phyloP scores from a whole-genome alignment of 768 basidiomycete genomes.

The Coprinopsis marcescibilis region DNA sequence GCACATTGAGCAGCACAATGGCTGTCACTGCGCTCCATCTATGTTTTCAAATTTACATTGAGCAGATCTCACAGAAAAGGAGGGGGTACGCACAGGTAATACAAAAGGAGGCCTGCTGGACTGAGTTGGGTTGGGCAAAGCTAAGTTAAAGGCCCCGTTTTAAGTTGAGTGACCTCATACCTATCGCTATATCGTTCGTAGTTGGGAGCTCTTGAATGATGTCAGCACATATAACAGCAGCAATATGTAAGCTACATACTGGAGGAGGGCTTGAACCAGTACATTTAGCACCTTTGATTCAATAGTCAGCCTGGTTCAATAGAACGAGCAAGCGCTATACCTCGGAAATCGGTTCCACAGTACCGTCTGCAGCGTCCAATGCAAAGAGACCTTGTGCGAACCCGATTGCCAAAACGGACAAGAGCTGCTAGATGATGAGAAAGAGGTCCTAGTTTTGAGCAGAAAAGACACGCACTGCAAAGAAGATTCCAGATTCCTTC shows the following conservation, averaged over 20 bases:
- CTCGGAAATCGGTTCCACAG: slow-evolving; percentile 42
- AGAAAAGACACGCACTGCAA: slow-evolving; percentile 50
- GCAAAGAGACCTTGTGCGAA: slow-evolving; percentile 88
- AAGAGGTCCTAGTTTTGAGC: not conserved
- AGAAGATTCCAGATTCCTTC: slow-evolving; percentile 89
- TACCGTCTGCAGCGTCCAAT: slow-evolving; percentile 85
- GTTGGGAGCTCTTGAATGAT: slow-evolving; percentile 49
- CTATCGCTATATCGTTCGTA: slow-evolving; percentile 46
- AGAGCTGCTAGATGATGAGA: slow-evolving; percentile 40
- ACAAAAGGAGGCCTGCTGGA: slow-evolving; percentile 59
- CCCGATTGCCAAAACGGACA: slow-evolving; percentile 78
- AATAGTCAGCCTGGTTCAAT: not conserved
- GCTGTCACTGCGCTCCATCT: slow-evolving; percentile 84
- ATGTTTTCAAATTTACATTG: slow-evolving; percentile 1
- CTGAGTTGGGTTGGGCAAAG: slow-evolving; percentile 21
- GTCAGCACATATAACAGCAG: not conserved
- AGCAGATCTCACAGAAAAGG: not conserved
- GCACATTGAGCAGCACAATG: slow-evolving; percentile 83
- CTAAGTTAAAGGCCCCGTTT: slow-evolving; percentile 1
- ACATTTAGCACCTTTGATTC: slow-evolving; percentile 54
- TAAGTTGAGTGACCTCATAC: slow-evolving; percentile 31
- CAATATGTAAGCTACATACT: slow-evolving; percentile 31
- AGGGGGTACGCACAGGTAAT: slow-evolving; percentile 59
- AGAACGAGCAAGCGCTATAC: slow-evolving; percentile 37
- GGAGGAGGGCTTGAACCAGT: slow-evolving; percentile 76